Conservation (phyloP, 257 asterid genomes). For the Solanum pimpinellifolium region DNA sequence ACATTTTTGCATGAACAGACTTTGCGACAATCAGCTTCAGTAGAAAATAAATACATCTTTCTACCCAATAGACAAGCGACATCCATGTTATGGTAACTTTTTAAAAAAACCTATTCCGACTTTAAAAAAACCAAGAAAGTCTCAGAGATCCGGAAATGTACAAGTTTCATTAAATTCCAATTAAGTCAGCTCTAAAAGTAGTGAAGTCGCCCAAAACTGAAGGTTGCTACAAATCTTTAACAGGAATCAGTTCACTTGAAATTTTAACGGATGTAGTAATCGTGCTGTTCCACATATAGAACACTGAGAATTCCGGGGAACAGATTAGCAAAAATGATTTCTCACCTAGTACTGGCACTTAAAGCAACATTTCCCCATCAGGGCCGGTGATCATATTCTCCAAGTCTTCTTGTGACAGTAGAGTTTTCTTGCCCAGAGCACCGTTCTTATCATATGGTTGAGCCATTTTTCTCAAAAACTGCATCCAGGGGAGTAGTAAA, state of each 20-base stretch:
- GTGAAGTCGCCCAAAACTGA: not conserved
- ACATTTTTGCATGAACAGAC: not conserved
- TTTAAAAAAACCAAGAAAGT: not conserved
- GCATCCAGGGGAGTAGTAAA: constrained; percentile 3
- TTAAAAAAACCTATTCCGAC: not conserved
- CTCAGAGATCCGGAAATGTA: not conserved
- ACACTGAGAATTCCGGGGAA: not conserved
- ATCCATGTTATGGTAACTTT: not conserved
- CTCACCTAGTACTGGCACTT: not conserved
- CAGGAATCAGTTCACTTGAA: not conserved
- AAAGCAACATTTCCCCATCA: constrained; percentile 32
- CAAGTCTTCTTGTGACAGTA: constrained; percentile 76
- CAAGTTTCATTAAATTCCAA: not conserved
- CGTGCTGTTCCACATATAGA: not conserved
- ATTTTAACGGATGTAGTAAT: not conserved
- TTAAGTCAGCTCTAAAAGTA: not conserved
- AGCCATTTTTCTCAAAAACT: constrained; percentile 95
- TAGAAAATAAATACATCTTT: not conserved
- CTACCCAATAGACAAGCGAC: not conserved
- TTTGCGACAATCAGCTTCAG: not conserved
- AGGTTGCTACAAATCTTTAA: not conserved
- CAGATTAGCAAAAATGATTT: not conserved
- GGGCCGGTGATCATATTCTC: constrained; percentile 59
- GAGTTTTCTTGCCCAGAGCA: constrained; percentile 72
- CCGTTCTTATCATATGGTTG: constrained; percentile 94